Base-by-base conservation (phyloP, 306 rosid species). In the Pyrus pyrifolia region DNA sequence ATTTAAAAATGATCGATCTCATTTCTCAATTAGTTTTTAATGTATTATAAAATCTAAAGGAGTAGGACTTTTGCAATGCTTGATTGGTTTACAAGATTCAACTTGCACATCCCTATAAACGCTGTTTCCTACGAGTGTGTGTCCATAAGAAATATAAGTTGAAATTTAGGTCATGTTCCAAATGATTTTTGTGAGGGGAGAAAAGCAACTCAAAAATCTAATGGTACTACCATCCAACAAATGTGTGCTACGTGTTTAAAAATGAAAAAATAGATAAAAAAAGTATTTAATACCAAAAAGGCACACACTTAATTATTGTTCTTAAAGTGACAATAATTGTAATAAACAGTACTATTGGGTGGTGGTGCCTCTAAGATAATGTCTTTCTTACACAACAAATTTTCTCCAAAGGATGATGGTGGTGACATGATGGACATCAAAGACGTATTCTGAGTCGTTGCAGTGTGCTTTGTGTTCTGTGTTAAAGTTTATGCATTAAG, bases 21-120 rank as follows among this genome's bases (percentile, higher is more conserved):
- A 25, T 58, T 58, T 25, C 63, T 13, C 30, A 22, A 58, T 9
- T 58, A 58, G 27, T 51, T 69, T 51, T 70, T 49, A 14, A 70
- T 49, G 17, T 27, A 6, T 62, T 29, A 62, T 4, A 25, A 62
- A 29, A 3, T 31, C 67, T 18, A n/a, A 18, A 17, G 67, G 78
- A 68, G 63, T 29, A 18, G 15, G 76, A 53, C 52, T 68, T 75
- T 73, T 80, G 59, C n/a, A 72, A 40, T 35, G 53, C 61, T 84
- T 83, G 81, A 77, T 85, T 87, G 89, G 80, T 33, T 59, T 72
- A 73, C 38, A 66, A 74, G 80, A 57, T 51, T 22, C 19, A 67
- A 51, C 23, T 61, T n/a, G 31, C 78, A 67, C 57, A 60, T 84
- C 61, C 83, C 81, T 42, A 45, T n/a, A 61, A 30, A 62, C 76